These are phyloP conservation scores for Leccinum pallidistipes DNA, from an alignment of 1,284 basidiomycete genomes.

Conservation along the genomic window DNA sequence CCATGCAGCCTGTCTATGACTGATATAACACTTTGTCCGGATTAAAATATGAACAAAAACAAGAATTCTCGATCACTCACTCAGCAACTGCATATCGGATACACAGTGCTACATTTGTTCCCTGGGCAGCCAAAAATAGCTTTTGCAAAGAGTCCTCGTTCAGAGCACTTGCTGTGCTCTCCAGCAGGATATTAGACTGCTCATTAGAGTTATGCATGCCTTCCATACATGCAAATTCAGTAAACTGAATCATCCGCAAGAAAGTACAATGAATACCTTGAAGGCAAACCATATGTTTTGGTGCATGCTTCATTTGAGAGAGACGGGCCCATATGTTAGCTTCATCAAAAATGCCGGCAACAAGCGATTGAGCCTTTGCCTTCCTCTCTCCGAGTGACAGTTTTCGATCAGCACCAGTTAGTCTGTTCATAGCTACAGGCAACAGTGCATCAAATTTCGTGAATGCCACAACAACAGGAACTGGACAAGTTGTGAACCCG, in stretches of 20 bases:
- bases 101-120: not conserved
- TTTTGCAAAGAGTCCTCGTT: not conserved
- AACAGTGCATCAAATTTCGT: not conserved
- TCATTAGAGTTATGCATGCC: not conserved
- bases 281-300: not conserved
- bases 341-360: not conserved
- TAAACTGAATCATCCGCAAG: not conserved
- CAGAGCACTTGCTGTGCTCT: not conserved
- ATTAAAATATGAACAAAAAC: not conserved
- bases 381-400: not conserved
- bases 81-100: not conserved
- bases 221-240: not conserved
- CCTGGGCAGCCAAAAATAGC: not conserved
- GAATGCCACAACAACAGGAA: not conserved
- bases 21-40: not conserved
- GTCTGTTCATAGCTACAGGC: not conserved
- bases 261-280: not conserved
- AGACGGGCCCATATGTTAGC: not conserved
- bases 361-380: not conserved
- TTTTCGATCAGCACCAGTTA: not conserved
- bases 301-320: not conserved
- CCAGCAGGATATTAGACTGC: not conserved
- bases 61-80: not conserved
- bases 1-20: not conserved
- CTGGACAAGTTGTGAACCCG: not conserved